These are phyloP conservation scores for Moricandia arvensis DNA, from an alignment of 345 rosid genomes.

Conservation along the genomic window DNA sequence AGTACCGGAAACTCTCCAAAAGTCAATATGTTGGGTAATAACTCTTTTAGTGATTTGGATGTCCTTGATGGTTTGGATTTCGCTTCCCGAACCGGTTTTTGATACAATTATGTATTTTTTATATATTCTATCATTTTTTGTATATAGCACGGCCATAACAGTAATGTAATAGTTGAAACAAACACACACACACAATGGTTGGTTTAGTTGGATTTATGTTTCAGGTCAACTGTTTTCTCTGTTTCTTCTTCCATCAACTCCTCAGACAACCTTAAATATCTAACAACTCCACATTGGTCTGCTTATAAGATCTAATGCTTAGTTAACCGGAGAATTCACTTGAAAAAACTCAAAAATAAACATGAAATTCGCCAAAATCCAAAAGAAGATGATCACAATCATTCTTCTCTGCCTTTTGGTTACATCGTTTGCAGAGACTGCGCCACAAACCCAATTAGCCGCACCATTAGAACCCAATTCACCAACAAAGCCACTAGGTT, in stretches of 20 bases:
- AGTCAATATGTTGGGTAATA: conserved; percentile 25
- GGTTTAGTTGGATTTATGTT: conserved; percentile 34
- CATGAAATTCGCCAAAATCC: conserved; percentile 25
- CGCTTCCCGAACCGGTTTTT: conserved; percentile 18
- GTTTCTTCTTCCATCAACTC: conserved; percentile 23
- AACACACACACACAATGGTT: conserved; percentile 23
- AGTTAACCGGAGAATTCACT: conserved; percentile 13
- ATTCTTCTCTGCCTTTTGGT: conserved; percentile 30
- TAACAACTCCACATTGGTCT: conserved; percentile 19
- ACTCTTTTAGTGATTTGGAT: conserved; percentile 42
- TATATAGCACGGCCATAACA: conserved; percentile 15
- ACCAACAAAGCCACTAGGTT: conserved; percentile 19
- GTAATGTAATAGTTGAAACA: conserved; percentile 25
- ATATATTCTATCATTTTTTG: conserved; percentile 19
- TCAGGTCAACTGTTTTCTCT: conserved; percentile 33
- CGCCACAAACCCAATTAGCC: conserved; percentile 30
- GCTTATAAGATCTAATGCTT: conserved; percentile 21
- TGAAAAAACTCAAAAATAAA: neutral
- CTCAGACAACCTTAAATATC: conserved; percentile 23
- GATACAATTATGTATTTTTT: conserved; percentile 16
- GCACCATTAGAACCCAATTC: conserved; percentile 40
- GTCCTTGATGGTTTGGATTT: conserved; percentile 55
- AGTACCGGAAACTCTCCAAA: conserved; percentile 72
- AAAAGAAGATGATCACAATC: conserved; percentile 24
- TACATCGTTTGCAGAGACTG: conserved; percentile 28